A percentile compares a stretch with the other conserved stretches of the same genome.
Conservation (phyloP, 2,329 filamentous ascomycete genomes). For the Zasmidium angulare region DNA sequence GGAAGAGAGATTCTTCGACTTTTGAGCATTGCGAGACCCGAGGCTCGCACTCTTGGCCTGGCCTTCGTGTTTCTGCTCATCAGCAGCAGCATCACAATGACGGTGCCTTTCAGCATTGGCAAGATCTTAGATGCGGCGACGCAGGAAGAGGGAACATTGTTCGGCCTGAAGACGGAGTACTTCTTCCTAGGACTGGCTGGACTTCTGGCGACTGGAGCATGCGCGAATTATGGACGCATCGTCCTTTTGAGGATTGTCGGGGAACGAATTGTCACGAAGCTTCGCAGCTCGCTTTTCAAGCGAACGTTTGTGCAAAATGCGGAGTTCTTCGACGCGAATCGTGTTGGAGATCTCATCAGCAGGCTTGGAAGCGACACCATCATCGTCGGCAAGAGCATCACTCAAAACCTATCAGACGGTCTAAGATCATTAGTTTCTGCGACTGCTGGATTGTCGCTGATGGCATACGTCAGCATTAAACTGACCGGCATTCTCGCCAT, state of each 20-base stretch:
- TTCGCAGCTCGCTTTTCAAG: conserved; percentile 86
- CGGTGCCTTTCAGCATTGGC: conserved; percentile 93
- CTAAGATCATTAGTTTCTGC: conserved; percentile 87
- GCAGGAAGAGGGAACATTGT: conserved; percentile 68
- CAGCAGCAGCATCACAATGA: conserved; percentile 92
- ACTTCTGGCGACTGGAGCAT: conserved; percentile 78
- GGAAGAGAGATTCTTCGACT: conserved; percentile 79
- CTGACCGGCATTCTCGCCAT: conserved; percentile 82
- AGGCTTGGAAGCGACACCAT: conserved; percentile 94
- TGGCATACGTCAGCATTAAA: conserved; percentile 93
- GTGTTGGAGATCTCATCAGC: conserved; percentile 93
- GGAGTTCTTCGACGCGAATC: conserved; percentile 97
- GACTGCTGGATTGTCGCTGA: conserved; percentile 82
- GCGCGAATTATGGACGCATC: conserved; percentile 90
- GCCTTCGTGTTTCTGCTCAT: conserved; percentile 85
- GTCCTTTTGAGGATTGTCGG: conserved; percentile 91
- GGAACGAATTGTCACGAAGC: conserved; percentile 85
- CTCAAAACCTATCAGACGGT: conserved; percentile 96
- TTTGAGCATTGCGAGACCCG: conserved; percentile 84
- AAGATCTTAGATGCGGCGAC: conserved; percentile 92
- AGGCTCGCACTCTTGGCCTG: conserved; percentile 72
- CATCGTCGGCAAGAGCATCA: conserved; percentile 97
- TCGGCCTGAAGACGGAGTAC: conserved; percentile 79
- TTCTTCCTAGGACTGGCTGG: conserved; percentile 79
- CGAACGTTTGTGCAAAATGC: conserved; percentile 96